These are phyloP conservation scores for Mrakia blollopis DNA, from an alignment of 768 basidiomycete species.

Conservation along the genomic window DNA sequence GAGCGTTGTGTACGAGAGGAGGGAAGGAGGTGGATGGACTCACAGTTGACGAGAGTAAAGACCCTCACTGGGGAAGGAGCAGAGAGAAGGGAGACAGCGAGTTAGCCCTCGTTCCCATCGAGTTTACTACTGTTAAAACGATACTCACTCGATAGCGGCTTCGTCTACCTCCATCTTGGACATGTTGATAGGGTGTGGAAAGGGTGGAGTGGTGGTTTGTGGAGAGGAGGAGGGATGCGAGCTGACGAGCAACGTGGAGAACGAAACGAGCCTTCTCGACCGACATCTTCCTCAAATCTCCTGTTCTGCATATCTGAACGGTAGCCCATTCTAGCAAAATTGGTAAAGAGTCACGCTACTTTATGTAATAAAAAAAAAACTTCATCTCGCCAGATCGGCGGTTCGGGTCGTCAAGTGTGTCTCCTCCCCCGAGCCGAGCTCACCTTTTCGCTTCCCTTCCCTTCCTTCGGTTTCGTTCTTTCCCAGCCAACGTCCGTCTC, in stretches of 20 bases:
- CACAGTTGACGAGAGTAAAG: slow-evolving; percentile 89
- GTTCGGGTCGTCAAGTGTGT: too few relatives aligned
- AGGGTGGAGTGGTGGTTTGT: neutral
- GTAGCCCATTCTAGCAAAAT: too few relatives aligned
- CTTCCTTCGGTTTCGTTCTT: too few relatives aligned
- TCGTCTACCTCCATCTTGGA: slow-evolving; percentile 31
- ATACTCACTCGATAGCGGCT: slow-evolving; percentile 27
- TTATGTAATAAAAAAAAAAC: too few relatives aligned
- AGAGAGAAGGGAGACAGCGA: neutral
- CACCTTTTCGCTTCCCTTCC: too few relatives aligned
- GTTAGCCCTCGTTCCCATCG: slow-evolving; percentile 3
- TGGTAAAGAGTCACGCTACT: too few relatives aligned
- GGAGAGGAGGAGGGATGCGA: neutral
- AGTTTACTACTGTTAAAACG: too few relatives aligned
- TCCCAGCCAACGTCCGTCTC: too few relatives aligned
- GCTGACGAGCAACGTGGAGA: neutral
- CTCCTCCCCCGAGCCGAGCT: too few relatives aligned
- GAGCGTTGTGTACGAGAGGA: neutral
- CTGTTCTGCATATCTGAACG: too few relatives aligned
- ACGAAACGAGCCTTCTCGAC: neutral
- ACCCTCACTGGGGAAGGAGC: slow-evolving; percentile 53
- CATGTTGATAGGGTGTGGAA: neutral
- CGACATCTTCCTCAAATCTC: too few relatives aligned
- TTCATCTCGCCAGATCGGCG: too few relatives aligned
- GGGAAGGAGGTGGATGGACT: slow-evolving; percentile 43